A percentile compares a stretch with the other conserved stretches of the same genome.
phyloP scores from a whole-genome alignment of 345 rosid species.

The Eucalyptus cloeziana region DNA sequence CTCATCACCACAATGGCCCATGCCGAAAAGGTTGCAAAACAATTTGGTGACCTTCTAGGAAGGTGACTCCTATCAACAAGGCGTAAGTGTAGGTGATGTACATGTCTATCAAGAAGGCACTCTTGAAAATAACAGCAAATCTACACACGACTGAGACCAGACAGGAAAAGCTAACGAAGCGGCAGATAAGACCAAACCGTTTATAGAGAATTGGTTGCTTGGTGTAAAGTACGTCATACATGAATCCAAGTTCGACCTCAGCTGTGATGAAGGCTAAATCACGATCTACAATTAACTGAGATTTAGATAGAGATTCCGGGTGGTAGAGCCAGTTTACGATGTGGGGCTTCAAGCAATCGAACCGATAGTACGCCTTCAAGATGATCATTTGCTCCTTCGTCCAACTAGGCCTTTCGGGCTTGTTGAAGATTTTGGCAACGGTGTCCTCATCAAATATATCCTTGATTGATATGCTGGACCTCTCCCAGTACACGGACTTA shows the following conservation, averaged over 20 bases:
- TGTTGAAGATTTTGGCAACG: not conserved
- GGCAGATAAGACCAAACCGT: not conserved
- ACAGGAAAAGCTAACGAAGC: not conserved
- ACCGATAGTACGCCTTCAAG: not conserved
- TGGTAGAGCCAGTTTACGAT: not conserved
- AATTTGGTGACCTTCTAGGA: slow-evolving; percentile 2
- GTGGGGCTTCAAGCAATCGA: not conserved
- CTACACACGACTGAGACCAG: not conserved
- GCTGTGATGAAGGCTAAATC: slow-evolving; percentile 1
- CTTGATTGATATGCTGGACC: not conserved
- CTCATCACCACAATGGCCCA: not conserved
- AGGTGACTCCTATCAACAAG: slow-evolving; percentile 14
- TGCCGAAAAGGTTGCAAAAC: not conserved
- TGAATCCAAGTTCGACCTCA: slow-evolving; percentile 28
- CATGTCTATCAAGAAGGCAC: not conserved
- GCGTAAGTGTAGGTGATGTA: slow-evolving; percentile 9
- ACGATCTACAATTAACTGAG: not conserved
- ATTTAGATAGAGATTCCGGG: not conserved
- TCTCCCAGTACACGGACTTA: not conserved
- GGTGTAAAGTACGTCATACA: slow-evolving; percentile 24
- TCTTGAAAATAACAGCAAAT: not conserved
- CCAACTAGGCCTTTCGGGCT: not conserved
- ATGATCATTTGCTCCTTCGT: not conserved
- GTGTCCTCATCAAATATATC: not conserved
- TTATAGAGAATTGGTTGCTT: slow-evolving; percentile 8